Evolutionary conservation across 2,329 filamentous ascomycete species (phyloP), one percentile per base, ranked within the genome.

Genomic region (Akanthomyces lecanii): DNA sequence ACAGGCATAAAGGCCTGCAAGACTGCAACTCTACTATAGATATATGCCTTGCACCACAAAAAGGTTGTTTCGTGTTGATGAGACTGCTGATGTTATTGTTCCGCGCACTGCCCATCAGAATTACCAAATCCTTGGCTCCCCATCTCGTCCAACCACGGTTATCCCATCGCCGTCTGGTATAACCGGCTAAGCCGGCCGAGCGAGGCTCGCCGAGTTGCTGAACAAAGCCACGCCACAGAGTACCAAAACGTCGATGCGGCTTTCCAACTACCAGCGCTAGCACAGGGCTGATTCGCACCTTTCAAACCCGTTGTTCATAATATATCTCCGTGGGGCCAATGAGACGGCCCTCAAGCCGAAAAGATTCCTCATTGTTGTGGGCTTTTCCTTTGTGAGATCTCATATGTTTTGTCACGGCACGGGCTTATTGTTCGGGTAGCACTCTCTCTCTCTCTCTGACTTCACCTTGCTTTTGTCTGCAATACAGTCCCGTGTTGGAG

Each of bases 201-300:
- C 57, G 10, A 61, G 51, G 40, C 51, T 47, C 59, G 21, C 3
- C 2, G 5, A 36, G 30, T 23, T 2, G 6, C 47, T 25, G n/a
- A 18, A 47, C 28, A 36, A 36, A 25, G 30, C 38, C 36, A 45
- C 36, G 47, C 36, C 47, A n/a, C 8, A 23, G 16, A 8, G 8
- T 28, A 8, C 5, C 51, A 30, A 5, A 42, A 45, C 23, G 11
- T 23, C 51, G 25, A 53, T 36, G 58, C 48, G 28, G 48, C 48
- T 44, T 25, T 61, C 25, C 5, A 14, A 45, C 16, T 33, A 6
- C 48, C 58, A 25, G 25, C 48, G 38, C 38, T 54, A 54, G 16
- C 40, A 47, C 59, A 30, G 59, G 59, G 59, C 59, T 54, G 40
- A 61, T 38, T 61, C 42, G 4, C 28, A 48, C 14, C 21, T 47